phyloP scores from a whole-genome alignment of 129 eudicot genomes.

The Flaveria linearis region DNA sequence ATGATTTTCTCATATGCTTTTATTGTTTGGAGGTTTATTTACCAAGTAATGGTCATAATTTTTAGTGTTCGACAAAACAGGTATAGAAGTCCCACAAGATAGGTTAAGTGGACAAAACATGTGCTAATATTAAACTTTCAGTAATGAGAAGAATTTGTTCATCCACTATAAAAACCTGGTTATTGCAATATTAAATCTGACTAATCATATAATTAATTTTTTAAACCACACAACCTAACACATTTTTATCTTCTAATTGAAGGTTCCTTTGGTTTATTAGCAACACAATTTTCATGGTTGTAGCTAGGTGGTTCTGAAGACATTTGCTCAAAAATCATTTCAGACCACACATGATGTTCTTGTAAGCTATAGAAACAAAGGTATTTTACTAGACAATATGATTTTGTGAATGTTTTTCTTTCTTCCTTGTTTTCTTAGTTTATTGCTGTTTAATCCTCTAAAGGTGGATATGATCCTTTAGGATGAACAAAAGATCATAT shows the following conservation, averaged over 20 bases:
- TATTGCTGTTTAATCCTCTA: constrained; percentile 13
- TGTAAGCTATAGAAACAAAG: constrained; percentile 90
- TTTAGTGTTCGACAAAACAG: too few species aligned
- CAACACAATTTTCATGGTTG: constrained; percentile 14
- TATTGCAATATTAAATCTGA: not conserved
- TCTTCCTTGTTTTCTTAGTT: not conserved
- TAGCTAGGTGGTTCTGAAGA: constrained; percentile 97
- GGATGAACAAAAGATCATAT: constrained; percentile 98
- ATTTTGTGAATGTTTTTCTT: not conserved
- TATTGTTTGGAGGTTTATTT: too few species aligned
- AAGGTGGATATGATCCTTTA: constrained; percentile 94
- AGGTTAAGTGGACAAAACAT: not conserved
- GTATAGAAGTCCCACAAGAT: too few species aligned
- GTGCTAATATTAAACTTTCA: not conserved
- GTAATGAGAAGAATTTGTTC: not conserved
- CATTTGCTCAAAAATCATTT: constrained; percentile 70
- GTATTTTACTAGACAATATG: constrained; percentile 28
- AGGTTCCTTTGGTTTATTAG: not conserved
- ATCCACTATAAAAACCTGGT: too few species aligned
- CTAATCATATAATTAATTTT: not conserved
- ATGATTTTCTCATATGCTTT: too few species aligned
- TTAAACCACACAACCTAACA: not conserved
- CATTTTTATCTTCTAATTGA: not conserved
- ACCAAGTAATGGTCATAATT: too few species aligned
- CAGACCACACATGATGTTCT: constrained; percentile 81